phyloP scores from a whole-genome alignment of 2,329 filamentous ascomycete genomes.

The Macrophomina tecta region DNA sequence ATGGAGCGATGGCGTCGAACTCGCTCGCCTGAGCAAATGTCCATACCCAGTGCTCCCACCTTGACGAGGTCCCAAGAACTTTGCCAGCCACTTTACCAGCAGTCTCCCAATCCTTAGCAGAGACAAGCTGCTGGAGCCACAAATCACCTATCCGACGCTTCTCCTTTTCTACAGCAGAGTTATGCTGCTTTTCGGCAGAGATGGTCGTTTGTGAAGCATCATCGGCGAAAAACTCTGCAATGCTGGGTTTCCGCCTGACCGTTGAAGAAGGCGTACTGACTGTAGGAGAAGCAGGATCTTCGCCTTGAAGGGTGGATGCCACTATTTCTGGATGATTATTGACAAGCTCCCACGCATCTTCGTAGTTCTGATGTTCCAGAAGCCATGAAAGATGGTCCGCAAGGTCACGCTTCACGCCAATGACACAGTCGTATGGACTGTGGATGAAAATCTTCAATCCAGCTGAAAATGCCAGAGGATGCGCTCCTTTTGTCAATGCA shows the following conservation, averaged over 20 bases:
- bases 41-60: conserved; percentile 97
- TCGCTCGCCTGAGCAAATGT: conserved; percentile 84
- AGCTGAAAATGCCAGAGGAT: conserved; percentile 58
- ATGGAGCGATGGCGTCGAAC: conserved; percentile 87
- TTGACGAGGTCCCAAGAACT: conserved; percentile 76
- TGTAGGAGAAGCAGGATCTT: conserved; percentile 42
- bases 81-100: conserved; percentile 83
- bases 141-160: conserved; percentile 90
- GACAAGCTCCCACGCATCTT: conserved; percentile 86
- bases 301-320: conserved; percentile 43
- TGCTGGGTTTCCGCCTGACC: conserved; percentile 36
- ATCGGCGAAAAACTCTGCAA: conserved; percentile 75
- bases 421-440: conserved; percentile 94
- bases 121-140: conserved; percentile 87
- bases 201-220: conserved; percentile 70
- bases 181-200: conserved; percentile 62
- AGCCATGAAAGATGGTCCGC: conserved; percentile 87
- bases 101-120: conserved; percentile 73
- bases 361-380: conserved; percentile 78
- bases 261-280: conserved; percentile 52
- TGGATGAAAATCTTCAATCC: conserved; percentile 90
- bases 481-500: conserved; percentile 37
- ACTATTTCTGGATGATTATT: conserved; percentile 81
- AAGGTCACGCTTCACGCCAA: conserved; percentile 86
- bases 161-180: conserved; percentile 78